A percentile compares a stretch with the other conserved stretches of the same genome.
These are phyloP conservation scores for Marsdenia floribunda DNA, from an alignment of 257 asterid species.

Conservation along the genomic window DNA sequence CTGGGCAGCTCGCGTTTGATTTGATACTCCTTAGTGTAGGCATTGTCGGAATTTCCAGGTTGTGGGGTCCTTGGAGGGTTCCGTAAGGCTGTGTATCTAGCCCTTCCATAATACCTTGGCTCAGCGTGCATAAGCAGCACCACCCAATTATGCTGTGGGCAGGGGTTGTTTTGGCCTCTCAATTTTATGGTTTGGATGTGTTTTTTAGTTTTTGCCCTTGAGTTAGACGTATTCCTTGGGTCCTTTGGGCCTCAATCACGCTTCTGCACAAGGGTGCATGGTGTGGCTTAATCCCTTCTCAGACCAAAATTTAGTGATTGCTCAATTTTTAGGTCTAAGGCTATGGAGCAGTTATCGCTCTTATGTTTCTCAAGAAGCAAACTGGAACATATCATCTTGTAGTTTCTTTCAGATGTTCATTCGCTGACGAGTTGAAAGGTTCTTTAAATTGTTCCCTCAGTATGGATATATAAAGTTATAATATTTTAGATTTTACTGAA, in stretches of 20 bases:
- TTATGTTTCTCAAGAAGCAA: neutral
- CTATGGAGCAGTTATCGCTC: neutral
- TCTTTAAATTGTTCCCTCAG: neutral
- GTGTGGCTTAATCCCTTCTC: neutral
- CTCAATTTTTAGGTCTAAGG: neutral
- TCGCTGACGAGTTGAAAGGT: neutral
- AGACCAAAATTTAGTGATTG: neutral
- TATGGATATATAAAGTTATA: neutral
- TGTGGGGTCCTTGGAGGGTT: neutral
- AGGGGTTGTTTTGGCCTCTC: neutral
- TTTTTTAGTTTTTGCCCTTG: neutral
- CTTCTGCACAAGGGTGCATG: neutral
- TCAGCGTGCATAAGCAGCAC: neutral
- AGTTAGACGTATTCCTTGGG: neutral
- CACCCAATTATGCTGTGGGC: conserved; percentile 1
- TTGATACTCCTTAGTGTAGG: neutral
- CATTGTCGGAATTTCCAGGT: neutral
- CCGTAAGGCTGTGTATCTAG: neutral
- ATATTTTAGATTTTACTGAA: neutral
- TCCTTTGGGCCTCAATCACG: neutral
- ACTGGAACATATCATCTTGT: neutral
- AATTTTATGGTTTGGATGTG: neutral
- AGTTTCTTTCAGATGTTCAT: neutral
- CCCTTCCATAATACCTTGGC: neutral
- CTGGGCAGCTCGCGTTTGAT: neutral